These are phyloP conservation scores for Cnidoscolus chayamansa DNA, from an alignment of 441 rosid species.

Conservation along the genomic window DNA sequence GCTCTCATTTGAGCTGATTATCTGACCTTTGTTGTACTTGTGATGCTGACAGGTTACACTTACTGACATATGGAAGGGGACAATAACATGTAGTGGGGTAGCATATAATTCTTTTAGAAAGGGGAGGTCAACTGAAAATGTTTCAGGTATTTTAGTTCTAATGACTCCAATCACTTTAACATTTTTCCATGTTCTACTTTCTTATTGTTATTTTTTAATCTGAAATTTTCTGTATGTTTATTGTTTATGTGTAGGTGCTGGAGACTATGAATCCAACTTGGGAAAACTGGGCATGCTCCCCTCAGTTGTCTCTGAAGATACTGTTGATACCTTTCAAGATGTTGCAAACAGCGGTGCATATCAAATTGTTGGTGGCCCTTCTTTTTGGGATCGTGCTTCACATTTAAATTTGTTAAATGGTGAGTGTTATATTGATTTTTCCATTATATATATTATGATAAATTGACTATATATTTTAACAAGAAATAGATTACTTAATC, in stretches of 20 bases:
- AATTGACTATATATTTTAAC: neutral
- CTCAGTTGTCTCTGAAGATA: constrained; percentile 28
- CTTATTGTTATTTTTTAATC: neutral
- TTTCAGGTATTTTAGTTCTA: constrained; percentile 35
- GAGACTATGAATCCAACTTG: constrained; percentile 35
- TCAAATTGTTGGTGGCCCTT: constrained; percentile 20
- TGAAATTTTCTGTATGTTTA: constrained; percentile 11
- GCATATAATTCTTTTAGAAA: constrained; percentile 41
- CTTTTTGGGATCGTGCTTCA: constrained; percentile 25
- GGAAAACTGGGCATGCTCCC: constrained; percentile 34
- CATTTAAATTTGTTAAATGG: constrained; percentile 26
- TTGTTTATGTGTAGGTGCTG: constrained; percentile 30
- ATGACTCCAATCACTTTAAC: neutral
- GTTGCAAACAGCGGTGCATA: constrained; percentile 27
- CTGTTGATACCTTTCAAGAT: constrained; percentile 28
- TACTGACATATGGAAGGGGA: constrained; percentile 68
- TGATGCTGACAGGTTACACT: constrained; percentile 49
- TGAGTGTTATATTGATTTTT: constrained; percentile 20
- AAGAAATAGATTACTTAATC: neutral
- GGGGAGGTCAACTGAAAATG: constrained; percentile 44
- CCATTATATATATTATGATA: neutral
- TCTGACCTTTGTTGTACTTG: constrained; percentile 8
- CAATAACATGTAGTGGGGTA: constrained; percentile 57
- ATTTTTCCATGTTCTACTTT: neutral
- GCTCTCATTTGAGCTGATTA: constrained; percentile 6